Evolutionary conservation across 805 yeast genomes (phyloP), one percentile per base, ranked within the genome.

Genomic region (Myxozyma neotropica): DNA sequence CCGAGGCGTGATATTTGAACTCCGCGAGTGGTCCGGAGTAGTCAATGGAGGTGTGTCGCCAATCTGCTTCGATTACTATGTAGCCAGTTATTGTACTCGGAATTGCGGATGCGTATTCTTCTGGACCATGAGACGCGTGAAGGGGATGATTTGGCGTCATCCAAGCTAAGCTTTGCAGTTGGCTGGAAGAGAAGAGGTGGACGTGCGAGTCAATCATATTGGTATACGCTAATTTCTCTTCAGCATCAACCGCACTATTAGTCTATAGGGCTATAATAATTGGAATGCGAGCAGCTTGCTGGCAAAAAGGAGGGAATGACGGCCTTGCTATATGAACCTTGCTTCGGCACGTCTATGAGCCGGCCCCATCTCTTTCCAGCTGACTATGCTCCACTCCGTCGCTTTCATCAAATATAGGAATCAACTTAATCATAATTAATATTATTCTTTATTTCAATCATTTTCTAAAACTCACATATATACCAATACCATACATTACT

Each of bases 1-100:
- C 51, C 31, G 70, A 57, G 44, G 59, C 67, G 39, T 75, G 61
- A 55, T 58, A 69, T 39, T 63, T 61, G 57, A 61, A 69, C 63
- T 69, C 78, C 24, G 70, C 68, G n/a, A 73, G 55, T 1, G 75
- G 71, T 13, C 65, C 57, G 2, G 62, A 54, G 61, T 71, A 71
- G 33, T 73, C 74, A 2, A 29, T 46, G 5, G 53, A 53, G 24
- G 68, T 65, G 8, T 55, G 57, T 29, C 62, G 59, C 15, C 75
- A 72, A 59, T 75, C 79, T 15, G 71, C 72, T 50, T 77, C 80
- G 27, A 76, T 65, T 45, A 68, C 73, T 7, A 77, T 69, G 10
- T 74, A 43, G 1, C 78, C 77, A 24, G 58, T 67, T 29, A 74
- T 55, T 4, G 62, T 66, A 36, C 23, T 26, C 19, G 23, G 26